Base-by-base conservation (phyloP, 2,329 filamentous ascomycete species). In the Beauveria bassiana region DNA sequence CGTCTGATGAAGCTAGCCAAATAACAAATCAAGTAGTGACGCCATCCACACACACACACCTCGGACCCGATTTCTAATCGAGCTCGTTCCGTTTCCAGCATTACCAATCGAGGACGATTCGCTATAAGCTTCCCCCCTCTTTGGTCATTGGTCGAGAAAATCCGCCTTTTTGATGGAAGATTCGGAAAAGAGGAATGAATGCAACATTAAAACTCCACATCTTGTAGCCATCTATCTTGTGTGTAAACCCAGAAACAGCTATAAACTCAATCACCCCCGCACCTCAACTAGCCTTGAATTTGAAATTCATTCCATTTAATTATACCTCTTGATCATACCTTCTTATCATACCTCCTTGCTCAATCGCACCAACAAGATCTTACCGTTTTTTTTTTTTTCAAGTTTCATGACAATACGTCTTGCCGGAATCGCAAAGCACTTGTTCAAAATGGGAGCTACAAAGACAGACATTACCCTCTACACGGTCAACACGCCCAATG, bases 401-500 rank as follows among this genome's bases (percentile, higher is more conserved):
- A 38, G 12, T 38, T 50, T 47, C 40, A 71, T 71, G 69, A 68
- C 68, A 61, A 67, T 64, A 28, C 69, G 69, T 53, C 63, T 71
- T 62, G 16, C 53, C 31, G 65, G 68, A 43, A 61, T 70, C 18
- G 65, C 65, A 65, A 66, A 65, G 50, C 70, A 71, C 54, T 59
- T 72, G 56, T 59, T 67, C 65, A 68, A 54, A 10, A 73, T 73
- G 71, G 66, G 53, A 14, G 34, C 70, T 45, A 73, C 67, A 20
- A 69, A 71, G 64, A 74, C 88, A 6, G 80, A 89, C 67, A 91
- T 96, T 68, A 88, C 86, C 49, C 84, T 96, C 34, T 96, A 95
- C 78, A 96, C 91, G 14, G 81, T 83, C 14, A 83, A 86, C 70
- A 96, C 93, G 57, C 91, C 93, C 51, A 96, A 96, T 75, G 91